These are phyloP conservation scores for Yamadazyma aaseri DNA, from an alignment of 1,139 yeast genomes.

Conservation along the genomic window DNA sequence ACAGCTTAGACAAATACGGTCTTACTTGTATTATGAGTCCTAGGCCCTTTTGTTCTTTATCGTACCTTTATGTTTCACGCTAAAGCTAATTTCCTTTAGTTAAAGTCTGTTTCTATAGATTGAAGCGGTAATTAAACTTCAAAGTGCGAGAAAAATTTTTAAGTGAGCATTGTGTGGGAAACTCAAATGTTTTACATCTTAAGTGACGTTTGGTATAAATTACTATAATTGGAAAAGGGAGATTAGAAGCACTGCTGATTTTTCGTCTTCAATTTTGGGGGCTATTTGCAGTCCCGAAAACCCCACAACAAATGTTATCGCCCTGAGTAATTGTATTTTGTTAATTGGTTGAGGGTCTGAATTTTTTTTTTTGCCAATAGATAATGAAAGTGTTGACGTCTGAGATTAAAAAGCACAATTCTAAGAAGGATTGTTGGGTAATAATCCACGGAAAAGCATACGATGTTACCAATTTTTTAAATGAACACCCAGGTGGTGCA, in stretches of 20 bases:
- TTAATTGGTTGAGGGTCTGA: slow-evolving; percentile 1
- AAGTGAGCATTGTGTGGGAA: no score
- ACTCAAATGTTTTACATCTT: no score
- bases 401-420: slow-evolving; percentile 39
- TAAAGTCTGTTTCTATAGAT: slow-evolving; percentile 1
- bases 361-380: no score
- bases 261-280: no score
- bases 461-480: slow-evolving; percentile 48
- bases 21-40: not conserved
- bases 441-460: slow-evolving; percentile 51
- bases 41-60: not conserved
- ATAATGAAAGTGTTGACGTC: not conserved
- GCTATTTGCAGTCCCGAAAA: no score
- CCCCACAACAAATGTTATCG: not conserved
- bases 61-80: slow-evolving; percentile 1
- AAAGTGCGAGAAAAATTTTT: slow-evolving; percentile 1
- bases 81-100: not conserved
- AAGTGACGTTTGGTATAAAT: no score
- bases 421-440: slow-evolving; percentile 53
- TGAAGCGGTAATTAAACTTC: not conserved
- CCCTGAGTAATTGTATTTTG: not conserved
- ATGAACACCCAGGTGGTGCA: slow-evolving; percentile 56
- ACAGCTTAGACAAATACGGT: not conserved
- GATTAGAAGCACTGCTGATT: no score
- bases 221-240: no score